Conservation (phyloP, 176 grass and related monocot genomes). For the Aegilops speltoides region DNA sequence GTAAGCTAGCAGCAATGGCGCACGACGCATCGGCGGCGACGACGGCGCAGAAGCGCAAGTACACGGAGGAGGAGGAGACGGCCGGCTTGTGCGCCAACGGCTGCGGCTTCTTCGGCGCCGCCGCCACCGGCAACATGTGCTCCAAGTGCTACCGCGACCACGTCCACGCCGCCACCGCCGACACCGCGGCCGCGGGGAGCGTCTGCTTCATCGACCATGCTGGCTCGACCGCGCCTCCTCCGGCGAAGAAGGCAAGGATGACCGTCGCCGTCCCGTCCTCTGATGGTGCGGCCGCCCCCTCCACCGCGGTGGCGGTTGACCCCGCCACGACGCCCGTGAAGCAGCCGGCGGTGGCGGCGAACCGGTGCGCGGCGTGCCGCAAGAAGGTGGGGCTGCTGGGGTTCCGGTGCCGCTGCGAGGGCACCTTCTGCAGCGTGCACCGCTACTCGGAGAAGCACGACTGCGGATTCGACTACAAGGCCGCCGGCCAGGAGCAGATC, state of each 20-base stretch:
- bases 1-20: neutral
- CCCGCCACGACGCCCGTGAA: neutral
- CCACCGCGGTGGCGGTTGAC: neutral
- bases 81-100: conserved; percentile 47
- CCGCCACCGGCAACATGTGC: conserved; percentile 43
- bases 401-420: conserved; percentile 67
- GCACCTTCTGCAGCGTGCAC: conserved; percentile 46
- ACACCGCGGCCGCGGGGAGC: neutral
- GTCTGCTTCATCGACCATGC: neutral
- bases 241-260: neutral
- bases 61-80: neutral
- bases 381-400: conserved; percentile 58
- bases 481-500: conserved; percentile 37
- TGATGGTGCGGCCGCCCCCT: neutral
- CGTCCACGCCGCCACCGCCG: neutral
- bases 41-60: too few relatives aligned
- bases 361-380: conserved; percentile 46
- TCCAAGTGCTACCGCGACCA: conserved; percentile 53
- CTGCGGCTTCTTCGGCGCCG: conserved; percentile 67
- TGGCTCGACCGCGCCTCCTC: neutral
- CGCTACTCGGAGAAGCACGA: conserved; percentile 47
- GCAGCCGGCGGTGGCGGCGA: neutral
- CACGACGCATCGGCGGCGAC: neutral
- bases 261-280: neutral
- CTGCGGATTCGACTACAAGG: conserved; percentile 61